Percentiles rank a stretch among this genome's conserved stretches.
Conservation (phyloP, 2,329 filamentous ascomycete genomes). For the Cladophialophora exuberans region DNA sequence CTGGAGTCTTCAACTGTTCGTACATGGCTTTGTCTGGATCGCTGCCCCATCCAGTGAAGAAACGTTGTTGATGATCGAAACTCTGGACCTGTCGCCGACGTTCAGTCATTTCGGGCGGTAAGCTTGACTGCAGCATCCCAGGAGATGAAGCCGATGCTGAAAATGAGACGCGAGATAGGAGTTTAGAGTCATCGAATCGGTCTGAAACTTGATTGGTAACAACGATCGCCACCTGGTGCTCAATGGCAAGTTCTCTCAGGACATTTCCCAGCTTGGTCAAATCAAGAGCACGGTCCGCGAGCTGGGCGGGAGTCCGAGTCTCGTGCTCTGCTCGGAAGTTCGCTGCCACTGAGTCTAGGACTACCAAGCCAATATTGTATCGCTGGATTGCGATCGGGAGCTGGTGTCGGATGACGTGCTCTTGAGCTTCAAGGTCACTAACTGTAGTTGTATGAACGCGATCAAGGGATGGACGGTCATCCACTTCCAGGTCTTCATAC, state of each 20-base stretch:
- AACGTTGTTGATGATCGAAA: constrained; percentile 87
- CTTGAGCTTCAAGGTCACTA: constrained; percentile 89
- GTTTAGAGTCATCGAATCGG: constrained; percentile 61
- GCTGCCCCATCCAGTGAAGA: constrained; percentile 96
- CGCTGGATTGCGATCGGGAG: constrained; percentile 81
- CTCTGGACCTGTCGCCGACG: constrained; percentile 60
- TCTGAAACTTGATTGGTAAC: constrained; percentile 96
- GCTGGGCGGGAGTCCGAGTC: constrained; percentile 48
- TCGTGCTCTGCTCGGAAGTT: constrained; percentile 87
- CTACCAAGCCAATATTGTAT: constrained; percentile 76
- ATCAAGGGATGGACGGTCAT: constrained; percentile 67
- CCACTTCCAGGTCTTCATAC: constrained; percentile 51
- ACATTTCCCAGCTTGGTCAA: constrained; percentile 74
- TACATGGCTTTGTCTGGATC: constrained; percentile 39
- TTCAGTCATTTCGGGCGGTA: constrained; percentile 7
- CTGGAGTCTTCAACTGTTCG: constrained; percentile 72
- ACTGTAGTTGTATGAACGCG: constrained; percentile 79
- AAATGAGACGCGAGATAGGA: constrained; percentile 16
- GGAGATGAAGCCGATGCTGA: constrained; percentile 25
- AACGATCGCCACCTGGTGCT: constrained; percentile 78
- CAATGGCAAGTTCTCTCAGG: constrained; percentile 74
- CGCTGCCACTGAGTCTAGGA: constrained; percentile 90
- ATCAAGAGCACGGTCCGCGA: constrained; percentile 76
- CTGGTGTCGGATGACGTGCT: constrained; percentile 92
- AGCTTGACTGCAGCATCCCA: not conserved